Base-by-base conservation (phyloP, 805 yeast genomes). In the Starmerella vaccinii region DNA sequence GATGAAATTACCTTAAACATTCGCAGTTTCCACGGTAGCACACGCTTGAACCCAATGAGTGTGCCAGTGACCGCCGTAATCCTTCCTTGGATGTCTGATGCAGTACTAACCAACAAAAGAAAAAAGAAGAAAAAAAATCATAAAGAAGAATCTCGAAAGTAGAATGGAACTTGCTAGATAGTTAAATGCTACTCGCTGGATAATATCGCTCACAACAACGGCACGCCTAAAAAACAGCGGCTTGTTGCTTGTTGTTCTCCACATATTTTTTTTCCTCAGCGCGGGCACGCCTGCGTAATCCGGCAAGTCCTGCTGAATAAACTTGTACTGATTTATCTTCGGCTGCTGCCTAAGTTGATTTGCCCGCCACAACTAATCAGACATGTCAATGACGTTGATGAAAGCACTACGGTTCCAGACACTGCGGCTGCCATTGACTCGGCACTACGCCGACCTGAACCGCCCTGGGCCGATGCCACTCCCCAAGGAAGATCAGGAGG, bases 401-500 rank as follows among this genome's bases (percentile, higher is more conserved):
- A 41, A 39, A 39, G 22, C 30, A 39, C 21, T 21, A 13, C 5
- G 19, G 24, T 44, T 5, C 22, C 35, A n/a, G 16, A 21, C n/a
- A 4, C n/a, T 13, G 29, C 44, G 39, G 18, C 27, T 21, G 27
- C 43, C 40, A 27, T 24, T 47, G 34, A 15, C 33, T 5, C 27
- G 51, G 2, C 10, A 35, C 5, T 53, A 53, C 32, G 51, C 57
- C 2, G 54, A 56, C 43, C 50, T 54, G 34, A 58, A 52, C 9
- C 53, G 61, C 18, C 73, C 75, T 2, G 72, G 74, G 1, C 95
- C 95, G 3, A 90, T 90, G 22, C 75, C 77, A 52, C 71, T 86
- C n/a, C 81, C 86, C 18, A 76, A 79, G 50, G 82, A 83, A 56
- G 85, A 85, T 47, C 95, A 86, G 65, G 88, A 82, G 59, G 98